Evolutionary conservation across 176 grass and related monocot genomes (phyloP).

Genomic region (Eleusine indica): DNA sequence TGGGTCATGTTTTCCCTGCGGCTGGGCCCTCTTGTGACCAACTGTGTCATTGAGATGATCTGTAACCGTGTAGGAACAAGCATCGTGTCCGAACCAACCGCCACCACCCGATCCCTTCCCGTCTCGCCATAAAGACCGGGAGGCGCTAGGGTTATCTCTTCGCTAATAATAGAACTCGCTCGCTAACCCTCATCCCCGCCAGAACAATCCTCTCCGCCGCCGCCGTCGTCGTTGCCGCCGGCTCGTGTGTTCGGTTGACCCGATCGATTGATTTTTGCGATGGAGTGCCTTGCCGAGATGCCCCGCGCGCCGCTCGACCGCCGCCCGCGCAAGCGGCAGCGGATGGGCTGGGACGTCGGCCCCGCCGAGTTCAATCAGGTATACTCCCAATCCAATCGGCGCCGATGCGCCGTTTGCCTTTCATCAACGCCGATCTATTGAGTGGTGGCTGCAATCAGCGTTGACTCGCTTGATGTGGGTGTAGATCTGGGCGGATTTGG

Average conservation of each 20-base stretch:
- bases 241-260: neutral
- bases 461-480: neutral
- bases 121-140: constrained; percentile 40
- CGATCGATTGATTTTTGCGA: constrained; percentile 17
- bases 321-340: constrained; percentile 85
- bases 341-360: constrained; percentile 83
- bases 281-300: constrained; percentile 87
- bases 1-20: fast-evolving
- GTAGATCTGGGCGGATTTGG: constrained; percentile 3
- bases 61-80: neutral
- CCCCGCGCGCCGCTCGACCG: constrained; percentile 74
- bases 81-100: neutral
- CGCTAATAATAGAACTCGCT: constrained; percentile 8
- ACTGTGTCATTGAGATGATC: neutral
- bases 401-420: neutral
- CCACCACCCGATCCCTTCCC: neutral
- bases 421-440: neutral
- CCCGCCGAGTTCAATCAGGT: constrained; percentile 70
- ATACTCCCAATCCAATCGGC: neutral
- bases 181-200: neutral
- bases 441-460: neutral
- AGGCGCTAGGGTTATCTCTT: constrained; percentile 34
- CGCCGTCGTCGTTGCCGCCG: neutral
- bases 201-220: neutral
- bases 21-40: fast-evolving